These are phyloP conservation scores for Parastagonospora avenae DNA, from an alignment of 2,329 filamentous ascomycete genomes.

Conservation along the genomic window DNA sequence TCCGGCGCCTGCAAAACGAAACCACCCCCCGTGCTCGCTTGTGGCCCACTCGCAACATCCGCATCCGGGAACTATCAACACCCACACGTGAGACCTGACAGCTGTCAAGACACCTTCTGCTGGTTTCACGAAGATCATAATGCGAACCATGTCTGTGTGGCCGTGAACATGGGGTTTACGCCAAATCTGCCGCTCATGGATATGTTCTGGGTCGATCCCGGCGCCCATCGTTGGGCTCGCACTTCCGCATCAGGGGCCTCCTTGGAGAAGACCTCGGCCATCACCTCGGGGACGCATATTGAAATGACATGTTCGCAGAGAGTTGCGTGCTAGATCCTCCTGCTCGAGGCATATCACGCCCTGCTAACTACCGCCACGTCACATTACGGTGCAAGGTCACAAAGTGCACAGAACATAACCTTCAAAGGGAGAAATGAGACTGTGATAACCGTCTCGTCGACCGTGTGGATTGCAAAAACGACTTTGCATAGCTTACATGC, in stretches of 20 bases:
- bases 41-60: conserved; percentile 1
- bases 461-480: conserved; percentile 16
- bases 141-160: neutral
- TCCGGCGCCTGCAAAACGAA: conserved; percentile 3
- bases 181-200: neutral
- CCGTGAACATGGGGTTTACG: neutral
- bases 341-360: too few relatives aligned
- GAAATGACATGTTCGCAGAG: too few relatives aligned
- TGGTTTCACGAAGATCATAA: neutral
- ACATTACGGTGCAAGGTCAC: neutral
- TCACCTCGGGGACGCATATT: too few relatives aligned
- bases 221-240: too few relatives aligned
- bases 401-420: too few relatives aligned
- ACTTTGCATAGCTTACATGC: conserved; percentile 29
- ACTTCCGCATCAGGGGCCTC: too few relatives aligned
- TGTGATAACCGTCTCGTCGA: conserved; percentile 3
- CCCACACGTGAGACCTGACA: neutral
- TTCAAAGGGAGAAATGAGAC: neutral
- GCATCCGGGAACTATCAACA: neutral
- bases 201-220: neutral
- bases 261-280: too few relatives aligned
- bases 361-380: neutral
- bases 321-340: too few relatives aligned
- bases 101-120: neutral
- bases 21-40: conserved; percentile 15